These are phyloP conservation scores for Balamuthia mandrillaris DNA, from an alignment of 208 protist genomes.

Conservation along the genomic window DNA sequence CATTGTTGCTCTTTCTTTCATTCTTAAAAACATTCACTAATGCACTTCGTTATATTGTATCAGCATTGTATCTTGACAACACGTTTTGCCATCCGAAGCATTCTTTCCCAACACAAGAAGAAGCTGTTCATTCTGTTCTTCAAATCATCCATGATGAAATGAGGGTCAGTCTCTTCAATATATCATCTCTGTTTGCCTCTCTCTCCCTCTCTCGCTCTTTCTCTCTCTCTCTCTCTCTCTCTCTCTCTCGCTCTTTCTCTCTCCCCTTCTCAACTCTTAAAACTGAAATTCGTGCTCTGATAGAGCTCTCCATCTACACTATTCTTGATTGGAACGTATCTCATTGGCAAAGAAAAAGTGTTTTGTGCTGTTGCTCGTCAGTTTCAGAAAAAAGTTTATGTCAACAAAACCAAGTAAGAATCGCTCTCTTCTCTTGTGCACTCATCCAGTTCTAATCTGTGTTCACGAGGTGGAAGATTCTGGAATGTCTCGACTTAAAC, in stretches of 20 bases:
- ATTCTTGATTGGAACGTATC: slow-evolving; percentile 42
- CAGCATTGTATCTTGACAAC: slow-evolving; percentile 45
- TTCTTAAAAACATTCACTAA: background rate
- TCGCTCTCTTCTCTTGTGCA: background rate
- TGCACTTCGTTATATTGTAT: background rate
- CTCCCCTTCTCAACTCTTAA: background rate
- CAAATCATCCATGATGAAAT: background rate
- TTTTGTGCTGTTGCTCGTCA: background rate
- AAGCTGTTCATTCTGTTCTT: background rate
- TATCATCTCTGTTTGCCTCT: background rate
- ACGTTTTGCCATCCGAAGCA: slow-evolving; percentile 44
- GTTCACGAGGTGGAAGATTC: background rate
- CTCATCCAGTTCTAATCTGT: background rate
- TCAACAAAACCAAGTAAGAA: background rate
- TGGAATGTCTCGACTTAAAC: slow-evolving; percentile 4
- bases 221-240: too few species aligned
- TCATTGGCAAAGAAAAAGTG: slow-evolving; percentile 50
- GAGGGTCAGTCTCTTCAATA: background rate
- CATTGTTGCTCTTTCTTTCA: too few species aligned
- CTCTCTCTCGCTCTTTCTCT: too few species aligned
- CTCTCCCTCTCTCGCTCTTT: too few species aligned
- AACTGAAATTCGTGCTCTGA: background rate
- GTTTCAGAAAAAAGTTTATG: background rate
- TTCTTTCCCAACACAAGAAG: slow-evolving; percentile 32
- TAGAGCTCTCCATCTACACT: background rate